Evolutionary conservation across 2,329 filamentous ascomycete genomes (phyloP), one percentile per base, ranked within the genome.

Genomic region (Diaporthe helianthi): DNA sequence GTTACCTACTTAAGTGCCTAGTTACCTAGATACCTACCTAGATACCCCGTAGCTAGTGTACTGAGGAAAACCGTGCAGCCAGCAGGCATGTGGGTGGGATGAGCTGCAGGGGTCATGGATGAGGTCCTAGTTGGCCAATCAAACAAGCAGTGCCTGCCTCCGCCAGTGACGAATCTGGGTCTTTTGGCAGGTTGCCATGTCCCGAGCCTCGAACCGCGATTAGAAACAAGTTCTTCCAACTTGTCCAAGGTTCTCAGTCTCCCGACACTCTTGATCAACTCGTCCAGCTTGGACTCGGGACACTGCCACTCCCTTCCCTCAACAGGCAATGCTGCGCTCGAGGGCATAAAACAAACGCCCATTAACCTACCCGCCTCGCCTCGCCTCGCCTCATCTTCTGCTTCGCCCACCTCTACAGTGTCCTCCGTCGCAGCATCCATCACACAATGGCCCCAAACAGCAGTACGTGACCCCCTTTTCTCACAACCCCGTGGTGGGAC

Each of bases 381-480:
- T 41, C 29, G 61, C 41, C 46, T 41, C 41, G n/a, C 19, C 36
- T 38, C 52, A 19, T 46, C 10, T 22, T 17, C n/a, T 58, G 15
- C 67, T 29, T 29, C 15, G n/a, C 15, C 13, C 46, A 17, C 8
- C 33, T 69, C 41, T 38, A 19, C 19, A 33, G 24, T 38, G 44
- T 64, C 41, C 17, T 44, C 47, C 0, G 53, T 24, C 55, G 51
- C 69, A 55, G 44, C 24, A 58, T 10, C 41, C 4, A 47, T 36
- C 41, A 41, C 19, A 65, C 51, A 46, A 71, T 71, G 70, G 70
- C 70, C 67, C 70, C 70, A 64, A 69, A 65, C 31, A 71, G 52
- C 70, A 71, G 70, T 71, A 38, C 53, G 70, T 67, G 64, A 22
- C 46, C 67, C 67, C 67, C 36, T 31, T 65, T 31, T 15, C 54